These are phyloP conservation scores for Madurella fahalii DNA, from an alignment of 2,329 filamentous ascomycete genomes.

Conservation along the genomic window DNA sequence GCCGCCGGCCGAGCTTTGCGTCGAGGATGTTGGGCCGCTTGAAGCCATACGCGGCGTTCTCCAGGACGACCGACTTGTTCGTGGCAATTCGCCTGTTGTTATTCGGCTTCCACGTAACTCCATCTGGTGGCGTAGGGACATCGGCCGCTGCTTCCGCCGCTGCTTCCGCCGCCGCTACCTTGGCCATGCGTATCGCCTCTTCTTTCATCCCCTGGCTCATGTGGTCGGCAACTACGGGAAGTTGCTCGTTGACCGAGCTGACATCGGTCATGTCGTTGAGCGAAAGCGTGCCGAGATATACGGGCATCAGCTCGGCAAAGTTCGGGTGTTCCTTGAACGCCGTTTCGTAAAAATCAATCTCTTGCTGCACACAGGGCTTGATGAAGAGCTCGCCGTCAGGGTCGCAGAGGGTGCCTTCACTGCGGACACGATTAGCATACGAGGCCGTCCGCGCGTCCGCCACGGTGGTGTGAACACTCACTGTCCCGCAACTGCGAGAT, in stretches of 20 bases:
- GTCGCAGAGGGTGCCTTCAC: conserved; percentile 86
- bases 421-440: conserved; percentile 37
- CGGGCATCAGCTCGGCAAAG: conserved; percentile 77
- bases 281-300: conserved; percentile 74
- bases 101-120: conserved; percentile 45
- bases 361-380: conserved; percentile 83
- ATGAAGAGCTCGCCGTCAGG: conserved; percentile 80
- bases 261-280: conserved; percentile 56
- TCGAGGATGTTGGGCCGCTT: conserved; percentile 85
- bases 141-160: conserved; percentile 1
- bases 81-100: conserved; percentile 64
- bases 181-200: conserved; percentile 29
- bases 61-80: conserved; percentile 74
- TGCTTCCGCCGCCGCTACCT: conserved; percentile 17
- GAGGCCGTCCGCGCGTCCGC: too few species aligned
- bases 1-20: conserved; percentile 78
- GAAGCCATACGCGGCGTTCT: conserved; percentile 80
- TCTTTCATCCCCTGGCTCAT: conserved; percentile 41
- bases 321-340: conserved; percentile 61
- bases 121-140: conserved; percentile 11
- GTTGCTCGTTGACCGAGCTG: conserved; percentile 46
- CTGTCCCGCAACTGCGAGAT: conserved; percentile 80
- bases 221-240: conserved; percentile 41
- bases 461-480: conserved; percentile 44
- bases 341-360: conserved; percentile 86